A percentile compares a stretch with the other conserved stretches of the same genome.
Evolutionary conservation across 2,329 filamentous ascomycete genomes (phyloP).

Genomic region (Paraconiothyrium sp.): DNA sequence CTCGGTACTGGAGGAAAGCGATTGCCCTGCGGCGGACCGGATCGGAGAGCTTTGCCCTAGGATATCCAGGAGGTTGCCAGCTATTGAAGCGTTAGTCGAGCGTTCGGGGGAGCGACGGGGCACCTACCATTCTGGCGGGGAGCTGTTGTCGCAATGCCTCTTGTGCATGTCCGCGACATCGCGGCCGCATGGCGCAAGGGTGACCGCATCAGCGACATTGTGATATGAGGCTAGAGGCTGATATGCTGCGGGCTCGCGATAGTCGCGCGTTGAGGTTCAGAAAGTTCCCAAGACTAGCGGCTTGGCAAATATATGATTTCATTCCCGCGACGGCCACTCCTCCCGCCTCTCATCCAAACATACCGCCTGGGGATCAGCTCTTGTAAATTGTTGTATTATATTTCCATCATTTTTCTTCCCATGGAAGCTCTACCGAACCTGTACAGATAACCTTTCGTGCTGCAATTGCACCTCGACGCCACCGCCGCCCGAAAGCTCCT

Average conservation of each 20-base stretch:
- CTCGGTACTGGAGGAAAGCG: background rate
- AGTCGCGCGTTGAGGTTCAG: slow-evolving; percentile 27
- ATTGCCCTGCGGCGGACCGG: slow-evolving; percentile 16
- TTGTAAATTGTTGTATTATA: slow-evolving; percentile 6
- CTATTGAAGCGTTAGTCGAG: slow-evolving; percentile 1
- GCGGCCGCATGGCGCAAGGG: slow-evolving; percentile 24
- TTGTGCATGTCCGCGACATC: slow-evolving; percentile 24
- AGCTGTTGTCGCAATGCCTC: slow-evolving; percentile 38
- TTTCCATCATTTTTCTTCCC: background rate
- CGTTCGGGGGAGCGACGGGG: slow-evolving; percentile 8
- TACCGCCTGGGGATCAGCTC: background rate
- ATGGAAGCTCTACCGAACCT: slow-evolving; percentile 3
- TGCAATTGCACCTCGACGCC: slow-evolving; percentile 23
- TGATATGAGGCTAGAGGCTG: slow-evolving; percentile 14
- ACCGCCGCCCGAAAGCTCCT: slow-evolving; percentile 17
- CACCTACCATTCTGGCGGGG: slow-evolving; percentile 29
- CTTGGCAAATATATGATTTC: slow-evolving; percentile 34
- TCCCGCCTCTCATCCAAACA: slow-evolving; percentile 6
- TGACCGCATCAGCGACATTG: slow-evolving; percentile 35
- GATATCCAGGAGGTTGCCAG: slow-evolving; percentile 30
- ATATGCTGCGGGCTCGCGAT: background rate
- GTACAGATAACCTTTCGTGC: background rate
- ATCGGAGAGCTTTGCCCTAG: slow-evolving; percentile 24
- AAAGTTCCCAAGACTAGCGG: slow-evolving; percentile 19
- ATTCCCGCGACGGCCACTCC: slow-evolving; percentile 9